Conservation (phyloP, 176 grass and related monocot species). For the Ampelocalamus luodianensis region DNA sequence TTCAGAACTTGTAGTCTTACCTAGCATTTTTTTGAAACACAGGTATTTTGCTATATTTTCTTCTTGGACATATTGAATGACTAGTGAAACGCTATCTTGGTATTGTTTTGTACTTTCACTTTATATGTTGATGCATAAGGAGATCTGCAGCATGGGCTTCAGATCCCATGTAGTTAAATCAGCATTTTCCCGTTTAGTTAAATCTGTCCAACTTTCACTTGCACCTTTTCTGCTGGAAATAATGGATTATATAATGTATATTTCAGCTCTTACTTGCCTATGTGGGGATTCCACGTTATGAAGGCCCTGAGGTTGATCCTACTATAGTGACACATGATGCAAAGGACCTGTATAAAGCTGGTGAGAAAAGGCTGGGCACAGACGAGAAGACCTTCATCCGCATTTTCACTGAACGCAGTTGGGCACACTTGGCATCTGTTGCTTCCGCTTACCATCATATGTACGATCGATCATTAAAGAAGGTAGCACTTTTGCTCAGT, state of each 20-base stretch:
- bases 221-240: conserved; percentile 10
- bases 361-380: conserved; percentile 88
- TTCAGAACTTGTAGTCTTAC: conserved; percentile 16
- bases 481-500: conserved; percentile 57
- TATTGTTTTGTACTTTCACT: conserved; percentile 13
- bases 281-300: conserved; percentile 76
- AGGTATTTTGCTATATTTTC: conserved; percentile 26
- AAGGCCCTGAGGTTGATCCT: conserved; percentile 91
- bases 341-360: conserved; percentile 96
- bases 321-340: conserved; percentile 78
- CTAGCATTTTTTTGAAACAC: neutral
- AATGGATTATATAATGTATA: conserved; percentile 27
- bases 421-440: conserved; percentile 82
- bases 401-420: conserved; percentile 89
- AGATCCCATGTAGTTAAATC: neutral
- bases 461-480: conserved; percentile 74
- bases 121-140: conserved; percentile 33
- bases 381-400: conserved; percentile 88
- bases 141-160: neutral
- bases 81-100: conserved; percentile 17
- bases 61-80: conserved; percentile 11
- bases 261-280: conserved; percentile 84
- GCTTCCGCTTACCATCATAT: conserved; percentile 83
- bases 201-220: conserved; percentile 26
- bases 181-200: neutral